Conservation (phyloP, 169 alveolate genomes). For the Cryptosporidium felis region DNA sequence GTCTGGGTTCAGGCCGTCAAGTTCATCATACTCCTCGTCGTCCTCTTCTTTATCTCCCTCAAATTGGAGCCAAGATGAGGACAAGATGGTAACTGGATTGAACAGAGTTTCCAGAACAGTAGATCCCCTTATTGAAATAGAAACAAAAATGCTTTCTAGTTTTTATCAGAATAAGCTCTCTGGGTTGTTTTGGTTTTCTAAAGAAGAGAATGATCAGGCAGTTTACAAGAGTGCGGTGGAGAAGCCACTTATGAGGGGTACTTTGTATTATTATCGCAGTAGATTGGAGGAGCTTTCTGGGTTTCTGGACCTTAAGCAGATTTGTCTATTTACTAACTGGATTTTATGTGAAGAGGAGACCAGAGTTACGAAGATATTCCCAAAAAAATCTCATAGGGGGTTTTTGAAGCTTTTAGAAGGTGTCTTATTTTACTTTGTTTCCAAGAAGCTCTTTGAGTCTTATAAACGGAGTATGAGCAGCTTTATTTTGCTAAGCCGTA, state of each 20-base stretch:
- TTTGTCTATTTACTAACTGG: slow-evolving; percentile 40
- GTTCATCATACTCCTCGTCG: neutral
- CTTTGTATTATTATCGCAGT: slow-evolving; percentile 5
- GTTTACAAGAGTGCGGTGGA: slow-evolving; percentile 35
- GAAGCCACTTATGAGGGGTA: slow-evolving; percentile 38
- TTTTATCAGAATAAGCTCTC: no score
- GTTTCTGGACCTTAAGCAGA: slow-evolving; percentile 24
- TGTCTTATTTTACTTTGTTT: slow-evolving; percentile 23
- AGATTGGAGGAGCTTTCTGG: slow-evolving; percentile 22
- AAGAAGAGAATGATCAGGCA: slow-evolving; percentile 12
- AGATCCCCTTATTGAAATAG: neutral
- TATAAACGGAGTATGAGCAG: neutral
- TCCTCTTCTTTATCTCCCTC: neutral
- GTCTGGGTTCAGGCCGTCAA: neutral
- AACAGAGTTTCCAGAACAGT: slow-evolving; percentile 15
- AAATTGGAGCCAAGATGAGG: neutral
- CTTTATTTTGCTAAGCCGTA: neutral
- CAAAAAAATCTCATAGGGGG: slow-evolving; percentile 15
- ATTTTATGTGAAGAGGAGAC: slow-evolving; percentile 26
- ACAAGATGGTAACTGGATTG: neutral
- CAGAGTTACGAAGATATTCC: slow-evolving; percentile 24
- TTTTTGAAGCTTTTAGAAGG: slow-evolving; percentile 19
- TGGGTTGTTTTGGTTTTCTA: slow-evolving; percentile 52
- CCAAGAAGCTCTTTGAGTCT: slow-evolving; percentile 16
- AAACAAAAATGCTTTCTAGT: neutral